Conservation (phyloP, 2,329 filamentous ascomycete species). For the Cercospora citrullina region DNA sequence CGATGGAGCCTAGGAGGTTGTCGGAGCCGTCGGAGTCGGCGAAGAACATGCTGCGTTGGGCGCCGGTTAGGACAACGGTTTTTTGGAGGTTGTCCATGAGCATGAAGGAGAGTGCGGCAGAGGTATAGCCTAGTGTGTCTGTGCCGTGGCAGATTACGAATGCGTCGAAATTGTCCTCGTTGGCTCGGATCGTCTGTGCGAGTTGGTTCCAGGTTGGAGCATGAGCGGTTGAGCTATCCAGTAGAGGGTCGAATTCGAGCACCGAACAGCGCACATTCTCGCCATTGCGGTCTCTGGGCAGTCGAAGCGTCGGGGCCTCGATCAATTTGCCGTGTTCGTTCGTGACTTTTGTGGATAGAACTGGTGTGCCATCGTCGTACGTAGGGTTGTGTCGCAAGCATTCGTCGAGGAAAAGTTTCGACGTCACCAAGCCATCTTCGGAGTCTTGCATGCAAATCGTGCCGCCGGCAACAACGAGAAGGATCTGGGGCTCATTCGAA, state of each 20-base stretch:
- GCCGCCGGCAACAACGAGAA: constrained; percentile 86
- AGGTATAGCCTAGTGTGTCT: constrained; percentile 83
- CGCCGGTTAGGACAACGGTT: constrained; percentile 77
- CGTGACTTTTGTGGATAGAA: constrained; percentile 22
- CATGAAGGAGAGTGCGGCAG: constrained; percentile 91
- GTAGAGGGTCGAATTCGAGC: constrained; percentile 77
- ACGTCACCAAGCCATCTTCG: constrained; percentile 73
- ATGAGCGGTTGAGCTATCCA: constrained; percentile 89
- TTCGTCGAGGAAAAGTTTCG: constrained; percentile 71
- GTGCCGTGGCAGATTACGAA: constrained; percentile 91
- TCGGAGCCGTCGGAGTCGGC: constrained; percentile 89
- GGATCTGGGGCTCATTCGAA: constrained; percentile 49
- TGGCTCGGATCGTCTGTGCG: constrained; percentile 73
- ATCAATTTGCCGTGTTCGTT: constrained; percentile 31
- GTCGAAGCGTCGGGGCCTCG: constrained; percentile 67
- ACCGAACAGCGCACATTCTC: constrained; percentile 81
- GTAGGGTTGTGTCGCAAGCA: constrained; percentile 79
- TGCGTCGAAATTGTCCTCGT: constrained; percentile 85
- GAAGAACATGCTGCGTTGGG: constrained; percentile 77
- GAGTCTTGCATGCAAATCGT: constrained; percentile 91
- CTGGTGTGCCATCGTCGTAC: constrained; percentile 75
- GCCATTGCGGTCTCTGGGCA: constrained; percentile 76
- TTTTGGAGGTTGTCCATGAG: constrained; percentile 79
- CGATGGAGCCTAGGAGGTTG: constrained; percentile 83
- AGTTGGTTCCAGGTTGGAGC: constrained; percentile 84